Conservation (phyloP, 352 stramenopile genomes). For the Phytopythium cucurbitacearum region DNA sequence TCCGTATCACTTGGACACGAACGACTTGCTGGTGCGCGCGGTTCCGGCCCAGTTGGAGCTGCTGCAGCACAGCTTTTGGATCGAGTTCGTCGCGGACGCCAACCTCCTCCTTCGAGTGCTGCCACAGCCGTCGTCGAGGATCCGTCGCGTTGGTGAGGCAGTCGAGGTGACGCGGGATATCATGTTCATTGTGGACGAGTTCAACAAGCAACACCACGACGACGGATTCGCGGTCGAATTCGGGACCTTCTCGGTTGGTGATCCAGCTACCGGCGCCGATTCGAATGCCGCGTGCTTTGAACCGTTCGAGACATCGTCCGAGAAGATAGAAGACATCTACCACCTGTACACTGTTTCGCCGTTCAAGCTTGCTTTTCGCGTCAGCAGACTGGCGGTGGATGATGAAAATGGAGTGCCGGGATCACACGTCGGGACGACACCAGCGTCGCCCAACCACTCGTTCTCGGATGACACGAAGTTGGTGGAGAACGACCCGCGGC, state of each 20-base stretch:
- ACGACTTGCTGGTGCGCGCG: constrained; percentile 74
- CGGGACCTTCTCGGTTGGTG: constrained; percentile 41
- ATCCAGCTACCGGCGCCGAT: constrained; percentile 19
- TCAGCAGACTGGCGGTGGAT: constrained; percentile 25
- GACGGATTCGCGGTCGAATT: constrained; percentile 57
- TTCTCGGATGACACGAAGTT: constrained; percentile 13
- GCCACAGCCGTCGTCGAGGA: constrained; percentile 42
- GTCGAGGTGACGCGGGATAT: constrained; percentile 29
- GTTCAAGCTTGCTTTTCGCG: constrained; percentile 68
- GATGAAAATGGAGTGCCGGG: constrained; percentile 4
- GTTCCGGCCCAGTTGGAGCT: constrained; percentile 63
- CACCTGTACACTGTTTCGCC: constrained; percentile 29
- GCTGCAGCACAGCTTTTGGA: constrained; percentile 79
- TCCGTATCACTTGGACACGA: constrained; percentile 79
- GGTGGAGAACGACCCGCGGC: constrained; percentile 39
- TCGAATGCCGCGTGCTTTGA: constrained; percentile 44
- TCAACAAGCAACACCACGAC: constrained; percentile 57
- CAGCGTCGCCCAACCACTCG: not conserved
- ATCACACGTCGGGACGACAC: constrained; percentile 2
- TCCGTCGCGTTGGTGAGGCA: constrained; percentile 29
- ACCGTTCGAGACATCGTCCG: constrained; percentile 14
- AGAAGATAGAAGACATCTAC: constrained; percentile 25
- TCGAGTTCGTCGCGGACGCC: constrained; percentile 72
- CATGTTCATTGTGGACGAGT: constrained; percentile 37
- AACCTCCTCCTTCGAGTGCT: constrained; percentile 33